These are phyloP conservation scores for Corrigiola litoralis DNA, from an alignment of 179 eudicot species.

Conservation along the genomic window DNA sequence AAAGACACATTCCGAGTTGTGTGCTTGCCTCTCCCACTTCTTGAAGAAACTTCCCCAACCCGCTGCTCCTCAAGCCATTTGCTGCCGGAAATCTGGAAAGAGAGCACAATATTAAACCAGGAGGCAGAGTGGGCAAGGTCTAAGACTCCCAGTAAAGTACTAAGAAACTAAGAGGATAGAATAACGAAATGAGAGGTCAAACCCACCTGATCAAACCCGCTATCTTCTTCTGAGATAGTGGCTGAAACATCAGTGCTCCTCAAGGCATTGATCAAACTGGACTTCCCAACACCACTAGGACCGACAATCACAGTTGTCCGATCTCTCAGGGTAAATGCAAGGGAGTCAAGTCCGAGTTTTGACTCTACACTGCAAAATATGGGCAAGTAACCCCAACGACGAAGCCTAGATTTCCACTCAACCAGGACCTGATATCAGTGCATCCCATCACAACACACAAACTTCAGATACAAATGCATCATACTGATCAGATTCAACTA, in stretches of 20 bases:
- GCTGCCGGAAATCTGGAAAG: constrained; percentile 57
- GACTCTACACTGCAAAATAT: constrained; percentile 81
- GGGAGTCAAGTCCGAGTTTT: constrained; percentile 67
- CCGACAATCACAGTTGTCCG: constrained; percentile 90
- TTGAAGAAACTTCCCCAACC: constrained; percentile 89
- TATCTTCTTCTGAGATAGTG: constrained; percentile 38
- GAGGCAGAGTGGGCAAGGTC: neutral
- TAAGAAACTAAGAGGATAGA: neutral
- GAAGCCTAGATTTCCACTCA: constrained; percentile 77
- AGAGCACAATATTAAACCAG: no score
- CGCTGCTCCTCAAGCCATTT: constrained; percentile 91
- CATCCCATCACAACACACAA: neutral
- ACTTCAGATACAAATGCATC: neutral
- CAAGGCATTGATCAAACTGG: constrained; percentile 86
- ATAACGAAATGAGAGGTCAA: constrained; percentile 12
- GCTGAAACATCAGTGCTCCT: constrained; percentile 39
- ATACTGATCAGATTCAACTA: neutral
- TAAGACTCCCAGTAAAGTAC: neutral
- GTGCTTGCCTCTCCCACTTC: constrained; percentile 97
- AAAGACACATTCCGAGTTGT: constrained; percentile 89
- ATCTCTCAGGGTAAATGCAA: constrained; percentile 59
- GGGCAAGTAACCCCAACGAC: constrained; percentile 79
- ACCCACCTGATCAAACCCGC: constrained; percentile 61
- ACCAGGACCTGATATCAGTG: constrained; percentile 55
- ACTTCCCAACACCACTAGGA: constrained; percentile 98